Evolutionary conservation across 2,329 filamentous ascomycete species (phyloP).

Genomic region (Ceratocystis colombiana): DNA sequence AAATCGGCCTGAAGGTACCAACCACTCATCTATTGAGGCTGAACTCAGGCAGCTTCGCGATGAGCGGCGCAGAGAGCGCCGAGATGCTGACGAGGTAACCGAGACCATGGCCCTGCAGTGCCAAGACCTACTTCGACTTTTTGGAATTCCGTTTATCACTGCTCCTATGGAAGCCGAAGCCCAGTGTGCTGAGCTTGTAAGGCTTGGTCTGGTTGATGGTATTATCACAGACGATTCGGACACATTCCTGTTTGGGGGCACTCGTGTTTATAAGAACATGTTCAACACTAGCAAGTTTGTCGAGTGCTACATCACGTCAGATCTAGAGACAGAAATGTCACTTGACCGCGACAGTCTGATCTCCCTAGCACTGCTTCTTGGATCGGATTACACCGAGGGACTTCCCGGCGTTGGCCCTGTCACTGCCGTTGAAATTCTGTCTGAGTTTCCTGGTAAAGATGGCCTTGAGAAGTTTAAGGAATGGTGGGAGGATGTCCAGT

Average conservation of each 20-base stretch:
- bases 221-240: conserved; percentile 97
- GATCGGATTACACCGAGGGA: conserved; percentile 91
- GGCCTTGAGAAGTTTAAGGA: conserved; percentile 65
- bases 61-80: conserved; percentile 93
- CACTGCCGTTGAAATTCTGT: conserved; percentile 85
- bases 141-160: conserved; percentile 91
- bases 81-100: conserved; percentile 93
- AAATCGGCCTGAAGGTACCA: conserved; percentile 58
- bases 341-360: conserved; percentile 82
- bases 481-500: conserved; percentile 79
- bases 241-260: conserved; percentile 93
- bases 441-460: conserved; percentile 61
- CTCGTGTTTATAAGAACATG: conserved; percentile 98
- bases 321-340: conserved; percentile 81
- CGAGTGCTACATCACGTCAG: conserved; percentile 78
- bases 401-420: conserved; percentile 86
- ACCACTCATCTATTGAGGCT: conserved; percentile 68
- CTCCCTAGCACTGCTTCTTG: conserved; percentile 77
- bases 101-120: conserved; percentile 94
- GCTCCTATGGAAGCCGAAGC: conserved; percentile 99
- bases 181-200: conserved; percentile 86
- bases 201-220: conserved; percentile 80
- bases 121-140: conserved; percentile 77
- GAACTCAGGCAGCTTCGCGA: conserved; percentile 76
- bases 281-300: conserved; percentile 98